Percentiles rank a stretch among this genome's conserved stretches.
These are phyloP conservation scores for Paradendryphiella salina DNA, from an alignment of 2,329 filamentous ascomycete genomes.

Conservation along the genomic window DNA sequence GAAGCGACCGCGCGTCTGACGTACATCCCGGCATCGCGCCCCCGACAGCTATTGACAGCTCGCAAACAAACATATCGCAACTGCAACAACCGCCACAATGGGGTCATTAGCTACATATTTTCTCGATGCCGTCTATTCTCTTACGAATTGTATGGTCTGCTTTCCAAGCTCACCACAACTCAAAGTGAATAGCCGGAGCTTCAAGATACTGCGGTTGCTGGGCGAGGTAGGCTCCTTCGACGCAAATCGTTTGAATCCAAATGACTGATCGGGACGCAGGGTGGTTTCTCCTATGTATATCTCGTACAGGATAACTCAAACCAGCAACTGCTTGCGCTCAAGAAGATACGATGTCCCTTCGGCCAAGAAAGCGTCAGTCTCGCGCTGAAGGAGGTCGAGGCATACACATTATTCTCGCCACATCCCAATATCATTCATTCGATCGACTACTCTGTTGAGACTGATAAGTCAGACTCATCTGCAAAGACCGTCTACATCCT, in stretches of 20 bases:
- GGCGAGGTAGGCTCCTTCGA: constrained; percentile 70
- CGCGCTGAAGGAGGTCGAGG: constrained; percentile 95
- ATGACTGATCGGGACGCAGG: constrained; percentile 55
- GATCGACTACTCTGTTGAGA: constrained; percentile 79
- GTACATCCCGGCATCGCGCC: constrained; percentile 18
- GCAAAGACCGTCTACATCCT: constrained; percentile 96
- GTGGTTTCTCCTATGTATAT: constrained; percentile 98
- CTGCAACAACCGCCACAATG: constrained; percentile 26
- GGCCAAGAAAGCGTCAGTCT: constrained; percentile 93
- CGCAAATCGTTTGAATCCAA: background rate
- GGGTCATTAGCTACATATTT: constrained; percentile 61
- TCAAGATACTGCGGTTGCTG: constrained; percentile 91
- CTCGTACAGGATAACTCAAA: constrained; percentile 89
- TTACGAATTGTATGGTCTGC: constrained; percentile 94
- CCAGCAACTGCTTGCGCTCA: constrained; percentile 86
- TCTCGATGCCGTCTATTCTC: constrained; percentile 84
- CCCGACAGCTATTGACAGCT: constrained; percentile 24
- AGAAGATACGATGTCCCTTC: constrained; percentile 98
- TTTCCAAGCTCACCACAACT: constrained; percentile 92
- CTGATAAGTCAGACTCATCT: constrained; percentile 67
- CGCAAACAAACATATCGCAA: constrained; percentile 13
- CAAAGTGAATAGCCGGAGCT: constrained; percentile 91
- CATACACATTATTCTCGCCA: constrained; percentile 85
- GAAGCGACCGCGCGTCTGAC: constrained; percentile 9
- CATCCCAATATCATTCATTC: constrained; percentile 84